phyloP scores from a whole-genome alignment of 2,329 filamentous ascomycete genomes.

The Exophiala phaeomuriformis region DNA sequence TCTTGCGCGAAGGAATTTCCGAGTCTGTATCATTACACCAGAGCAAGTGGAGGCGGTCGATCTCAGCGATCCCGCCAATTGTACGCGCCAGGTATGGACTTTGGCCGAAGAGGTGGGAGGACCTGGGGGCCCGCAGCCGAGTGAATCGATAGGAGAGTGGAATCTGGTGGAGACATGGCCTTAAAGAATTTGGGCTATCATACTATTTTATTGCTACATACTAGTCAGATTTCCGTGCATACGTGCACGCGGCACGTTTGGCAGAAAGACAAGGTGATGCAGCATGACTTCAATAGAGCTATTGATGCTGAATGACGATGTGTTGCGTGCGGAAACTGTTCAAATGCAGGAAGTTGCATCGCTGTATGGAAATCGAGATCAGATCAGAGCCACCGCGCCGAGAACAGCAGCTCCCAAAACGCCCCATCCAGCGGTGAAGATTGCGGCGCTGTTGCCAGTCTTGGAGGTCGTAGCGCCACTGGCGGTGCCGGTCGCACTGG shows the following conservation, averaged over 20 bases:
- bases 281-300: too few relatives aligned
- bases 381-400: slow-evolving; percentile 32
- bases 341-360: background rate
- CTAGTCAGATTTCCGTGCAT: too few relatives aligned
- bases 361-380: background rate
- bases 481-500: slow-evolving; percentile 7
- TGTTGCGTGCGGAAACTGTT: background rate
- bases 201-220: too few relatives aligned
- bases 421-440: slow-evolving; percentile 35
- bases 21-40: slow-evolving; percentile 80
- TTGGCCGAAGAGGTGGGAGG: slow-evolving; percentile 43
- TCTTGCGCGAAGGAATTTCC: slow-evolving; percentile 66
- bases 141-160: slow-evolving; percentile 48
- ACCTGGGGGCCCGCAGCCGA: slow-evolving; percentile 32
- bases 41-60: slow-evolving; percentile 70
- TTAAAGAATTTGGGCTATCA: background rate
- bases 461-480: slow-evolving; percentile 1
- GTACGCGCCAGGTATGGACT: slow-evolving; percentile 61
- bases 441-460: slow-evolving; percentile 30
- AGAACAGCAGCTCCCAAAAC: slow-evolving; percentile 32
- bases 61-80: slow-evolving; percentile 57
- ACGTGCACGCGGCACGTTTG: too few relatives aligned
- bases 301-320: too few relatives aligned
- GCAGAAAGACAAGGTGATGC: too few relatives aligned
- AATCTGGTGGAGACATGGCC: slow-evolving; percentile 63